Evolutionary conservation across 495 filamentous ascomycete genomes (phyloP).

Genomic region (Xylaria grammica): DNA sequence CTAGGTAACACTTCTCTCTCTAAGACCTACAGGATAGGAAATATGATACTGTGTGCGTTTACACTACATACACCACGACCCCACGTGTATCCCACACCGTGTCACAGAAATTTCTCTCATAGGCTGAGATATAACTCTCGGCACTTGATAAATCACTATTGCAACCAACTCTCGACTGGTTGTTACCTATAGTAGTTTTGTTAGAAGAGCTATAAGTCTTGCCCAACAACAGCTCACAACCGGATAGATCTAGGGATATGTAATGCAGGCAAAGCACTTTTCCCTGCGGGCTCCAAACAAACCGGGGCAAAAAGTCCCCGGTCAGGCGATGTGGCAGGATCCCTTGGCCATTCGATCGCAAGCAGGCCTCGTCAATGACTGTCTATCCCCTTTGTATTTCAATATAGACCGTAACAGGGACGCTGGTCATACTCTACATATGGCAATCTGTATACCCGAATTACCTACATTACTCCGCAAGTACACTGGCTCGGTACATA

Average conservation of each 20-base stretch:
- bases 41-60: not conserved
- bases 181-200: not conserved
- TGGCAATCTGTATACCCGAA: no score
- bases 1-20: not conserved
- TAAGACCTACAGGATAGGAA: not conserved
- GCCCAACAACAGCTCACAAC: no score
- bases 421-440: not conserved
- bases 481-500: not conserved
- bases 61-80: not conserved
- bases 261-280: no score
- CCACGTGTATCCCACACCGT: conserved; percentile 8
- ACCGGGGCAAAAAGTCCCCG: conserved; percentile 20
- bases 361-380: not conserved
- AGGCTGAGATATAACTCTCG: not conserved
- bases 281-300: conserved; percentile 7
- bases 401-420: conserved; percentile 2
- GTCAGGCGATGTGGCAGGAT: conserved; percentile 18
- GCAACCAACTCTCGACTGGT: not conserved
- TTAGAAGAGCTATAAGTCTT: not conserved
- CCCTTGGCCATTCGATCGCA: conserved; percentile 5
- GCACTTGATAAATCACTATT: conserved; percentile 12
- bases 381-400: conserved; percentile 2
- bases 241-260: no score
- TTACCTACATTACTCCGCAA: no score
- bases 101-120: conserved; percentile 1